phyloP scores from a whole-genome alignment of 139 green algal species.

The Yamagishiella unicocca region DNA sequence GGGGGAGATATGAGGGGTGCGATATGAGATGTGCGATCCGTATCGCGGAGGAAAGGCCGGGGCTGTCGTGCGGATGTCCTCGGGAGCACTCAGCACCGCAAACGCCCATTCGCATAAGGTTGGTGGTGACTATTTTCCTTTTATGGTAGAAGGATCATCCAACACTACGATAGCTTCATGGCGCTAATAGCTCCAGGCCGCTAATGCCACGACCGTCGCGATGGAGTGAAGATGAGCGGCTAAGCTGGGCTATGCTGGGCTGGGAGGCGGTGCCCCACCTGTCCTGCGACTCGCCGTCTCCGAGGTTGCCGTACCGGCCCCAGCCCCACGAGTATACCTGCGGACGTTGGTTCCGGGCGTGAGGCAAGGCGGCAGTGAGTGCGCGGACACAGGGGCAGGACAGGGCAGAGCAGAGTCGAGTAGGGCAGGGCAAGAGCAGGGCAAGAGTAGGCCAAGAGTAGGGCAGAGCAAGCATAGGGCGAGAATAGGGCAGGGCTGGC shows the following conservation, averaged over 20 bases:
- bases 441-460: neutral
- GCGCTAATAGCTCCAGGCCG: neutral
- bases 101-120: too few species aligned
- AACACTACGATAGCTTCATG: neutral
- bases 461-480: neutral
- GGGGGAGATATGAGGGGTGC: too few species aligned
- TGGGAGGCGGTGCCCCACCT: slow-evolving; percentile 46
- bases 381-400: too few species aligned
- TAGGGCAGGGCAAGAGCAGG: neutral
- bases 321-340: slow-evolving; percentile 87
- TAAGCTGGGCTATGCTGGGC: too few species aligned
- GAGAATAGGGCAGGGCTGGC: neutral
- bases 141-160: neutral
- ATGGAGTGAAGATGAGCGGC: too few species aligned
- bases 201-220: neutral
- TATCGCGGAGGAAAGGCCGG: too few species aligned
- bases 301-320: slow-evolving; percentile 91
- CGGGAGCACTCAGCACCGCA: too few species aligned
- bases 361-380: too few species aligned
- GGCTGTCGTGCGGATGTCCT: too few species aligned
- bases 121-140: neutral
- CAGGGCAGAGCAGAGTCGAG: too few species aligned
- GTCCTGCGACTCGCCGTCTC: slow-evolving; percentile 80
- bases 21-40: too few species aligned
- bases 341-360: too few species aligned